Evolutionary conservation across 2,329 filamentous ascomycete species (phyloP), one percentile per base, ranked within the genome.

Genomic region (Aspergillus sp.): DNA sequence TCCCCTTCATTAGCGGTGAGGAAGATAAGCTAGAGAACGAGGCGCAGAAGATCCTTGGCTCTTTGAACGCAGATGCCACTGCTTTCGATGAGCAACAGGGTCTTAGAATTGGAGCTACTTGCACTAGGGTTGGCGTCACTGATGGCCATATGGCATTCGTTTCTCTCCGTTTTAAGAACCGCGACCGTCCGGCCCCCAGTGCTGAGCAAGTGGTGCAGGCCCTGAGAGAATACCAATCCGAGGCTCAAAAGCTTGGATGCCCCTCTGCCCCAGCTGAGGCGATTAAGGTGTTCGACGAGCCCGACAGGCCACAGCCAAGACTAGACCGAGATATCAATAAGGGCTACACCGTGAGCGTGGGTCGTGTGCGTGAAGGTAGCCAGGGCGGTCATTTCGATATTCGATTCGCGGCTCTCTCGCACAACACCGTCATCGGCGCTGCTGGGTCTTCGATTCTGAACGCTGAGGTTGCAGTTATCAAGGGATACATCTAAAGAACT

Each of bases 81-180:
- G 89, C 86, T 12, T 92, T 97, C 66, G 79, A 86, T 52, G 88
- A 95, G 71, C 91, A 96, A 75, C 77, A 80, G 13, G 80, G 81
- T 45, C 85, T 98, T 58, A 85, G 85, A 63, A 87, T 98, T 55
- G 91, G 88, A 4, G 93, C 91, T 11, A 87, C 93, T 3, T 98
- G 95, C 80, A 98, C 95, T 71, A 87, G 95, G 61, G 95, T 98
- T 3, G 85, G 92, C n/a, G 95, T 98, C 17, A 85, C 96, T 57
- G 93, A 98, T 71, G 95, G 95, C 44, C 95, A 98, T 78, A 96
- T 89, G 55, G 93, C 91, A n/a, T 97, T 93, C 71, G 91, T 98
- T 9, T 95, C 90, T 7, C 81, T 98, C 61, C 83, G 85, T 55
- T 98, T 98, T 76, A 85, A 85, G 71, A 86, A 86, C 66, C 85